These are phyloP conservation scores for Annulohypoxylon moriforme DNA, from an alignment of 495 filamentous ascomycete species.

Conservation along the genomic window DNA sequence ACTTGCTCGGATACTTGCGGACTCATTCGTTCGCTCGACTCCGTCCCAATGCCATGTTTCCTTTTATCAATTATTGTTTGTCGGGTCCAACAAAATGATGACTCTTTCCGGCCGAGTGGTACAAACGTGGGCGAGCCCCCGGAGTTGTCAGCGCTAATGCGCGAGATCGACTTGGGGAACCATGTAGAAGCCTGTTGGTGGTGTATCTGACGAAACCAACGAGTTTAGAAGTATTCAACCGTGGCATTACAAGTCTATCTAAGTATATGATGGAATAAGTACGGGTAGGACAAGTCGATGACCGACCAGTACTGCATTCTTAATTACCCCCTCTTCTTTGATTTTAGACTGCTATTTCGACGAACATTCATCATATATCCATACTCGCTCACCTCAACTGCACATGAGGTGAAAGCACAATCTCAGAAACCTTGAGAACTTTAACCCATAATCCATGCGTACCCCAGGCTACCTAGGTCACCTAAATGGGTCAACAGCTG, in stretches of 20 bases:
- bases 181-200: constrained; percentile 15
- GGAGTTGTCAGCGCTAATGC: constrained; percentile 38
- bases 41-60: background rate
- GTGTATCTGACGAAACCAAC: background rate
- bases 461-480: background rate
- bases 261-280: background rate
- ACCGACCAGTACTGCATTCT: background rate
- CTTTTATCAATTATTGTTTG: background rate
- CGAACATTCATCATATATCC: background rate
- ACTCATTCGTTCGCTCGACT: background rate
- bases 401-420: too few relatives aligned
- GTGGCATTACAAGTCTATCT: constrained; percentile 16
- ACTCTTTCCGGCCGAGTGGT: constrained; percentile 19
- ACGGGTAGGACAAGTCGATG: background rate
- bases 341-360: background rate
- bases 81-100: background rate
- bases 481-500: constrained; percentile 7
- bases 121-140: constrained; percentile 18
- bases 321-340: background rate
- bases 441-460: background rate
- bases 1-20: constrained; percentile 24
- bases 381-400: background rate
- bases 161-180: constrained; percentile 37
- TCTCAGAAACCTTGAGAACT: background rate
- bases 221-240: background rate